Percentiles rank a stretch among this genome's conserved stretches.
These are phyloP conservation scores for Barnettozyma siamensis DNA, from an alignment of 805 yeast species.

Conservation along the genomic window DNA sequence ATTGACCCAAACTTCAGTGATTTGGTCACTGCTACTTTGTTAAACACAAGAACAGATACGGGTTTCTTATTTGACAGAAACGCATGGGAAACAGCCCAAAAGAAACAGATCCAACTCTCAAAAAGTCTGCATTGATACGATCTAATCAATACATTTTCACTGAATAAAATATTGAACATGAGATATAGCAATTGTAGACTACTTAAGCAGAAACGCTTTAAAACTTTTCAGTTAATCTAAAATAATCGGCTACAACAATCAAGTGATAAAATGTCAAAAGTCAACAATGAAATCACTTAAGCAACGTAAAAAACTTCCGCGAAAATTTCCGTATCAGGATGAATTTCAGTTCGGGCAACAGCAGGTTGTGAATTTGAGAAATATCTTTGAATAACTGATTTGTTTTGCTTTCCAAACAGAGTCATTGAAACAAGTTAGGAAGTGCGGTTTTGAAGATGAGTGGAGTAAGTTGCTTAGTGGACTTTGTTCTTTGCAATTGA, in stretches of 20 bases:
- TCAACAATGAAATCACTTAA: background rate
- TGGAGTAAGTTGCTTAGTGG: background rate
- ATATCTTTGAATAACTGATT: background rate
- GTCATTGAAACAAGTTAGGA: background rate
- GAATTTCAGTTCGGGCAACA: conserved; percentile 21
- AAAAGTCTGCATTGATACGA: conserved; percentile 2
- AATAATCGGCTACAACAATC: too few relatives aligned
- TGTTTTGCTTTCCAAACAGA: background rate
- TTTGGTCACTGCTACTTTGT: conserved; percentile 37
- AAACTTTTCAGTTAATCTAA: too few relatives aligned
- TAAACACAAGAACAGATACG: conserved; percentile 14
- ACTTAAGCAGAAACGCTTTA: too few relatives aligned
- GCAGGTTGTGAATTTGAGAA: background rate
- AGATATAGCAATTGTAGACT: too few relatives aligned
- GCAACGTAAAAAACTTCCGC: background rate
- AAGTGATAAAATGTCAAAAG: background rate
- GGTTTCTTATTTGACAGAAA: conserved; percentile 26
- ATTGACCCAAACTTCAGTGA: conserved; percentile 66
- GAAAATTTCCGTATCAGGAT: background rate
- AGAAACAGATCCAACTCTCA: conserved; percentile 8
- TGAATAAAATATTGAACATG: too few relatives aligned
- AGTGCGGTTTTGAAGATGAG: conserved; percentile 1
- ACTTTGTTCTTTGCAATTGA: background rate
- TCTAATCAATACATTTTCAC: too few relatives aligned
- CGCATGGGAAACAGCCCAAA: conserved; percentile 32